A percentile compares a stretch with the other conserved stretches of the same genome.
These are phyloP conservation scores for Suillus variegatus DNA, from an alignment of 768 basidiomycete species.

Conservation along the genomic window DNA sequence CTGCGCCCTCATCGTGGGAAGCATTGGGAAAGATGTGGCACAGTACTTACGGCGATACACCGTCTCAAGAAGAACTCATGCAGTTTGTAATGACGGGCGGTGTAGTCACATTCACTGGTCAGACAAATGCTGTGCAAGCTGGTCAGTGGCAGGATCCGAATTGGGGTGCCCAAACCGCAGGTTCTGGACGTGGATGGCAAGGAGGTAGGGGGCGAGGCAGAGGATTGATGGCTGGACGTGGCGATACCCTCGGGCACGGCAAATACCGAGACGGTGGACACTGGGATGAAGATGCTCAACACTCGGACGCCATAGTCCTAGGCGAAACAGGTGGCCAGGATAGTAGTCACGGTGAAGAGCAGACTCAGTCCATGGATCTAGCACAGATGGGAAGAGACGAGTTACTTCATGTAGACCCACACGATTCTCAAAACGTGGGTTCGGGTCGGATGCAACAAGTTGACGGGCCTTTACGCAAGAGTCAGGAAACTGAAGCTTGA, in stretches of 20 bases:
- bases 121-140: conserved; percentile 20
- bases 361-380: conserved; percentile 5
- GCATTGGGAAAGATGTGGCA: conserved; percentile 78
- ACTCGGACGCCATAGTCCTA: conserved; percentile 63
- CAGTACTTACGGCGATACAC: conserved; percentile 63
- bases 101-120: conserved; percentile 24
- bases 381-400: conserved; percentile 8
- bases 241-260: conserved; percentile 39
- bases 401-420: not conserved
- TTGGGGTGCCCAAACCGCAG: conserved; percentile 34
- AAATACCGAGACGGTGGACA: conserved; percentile 47
- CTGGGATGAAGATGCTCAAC: conserved; percentile 31
- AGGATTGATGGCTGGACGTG: conserved; percentile 35
- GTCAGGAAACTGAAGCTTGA: conserved; percentile 10
- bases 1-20: conserved; percentile 76
- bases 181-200: conserved; percentile 37
- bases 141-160: conserved; percentile 25
- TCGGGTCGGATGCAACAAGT: conserved; percentile 65
- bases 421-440: conserved; percentile 17
- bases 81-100: conserved; percentile 58
- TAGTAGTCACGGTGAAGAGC: not conserved
- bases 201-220: conserved; percentile 38
- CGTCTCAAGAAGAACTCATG: conserved; percentile 78
- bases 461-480: conserved; percentile 68
- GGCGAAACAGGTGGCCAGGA: conserved; percentile 44